Evolutionary conservation across 2,329 filamentous ascomycete genomes (phyloP), one percentile per base, ranked within the genome.

Genomic region (Colletotrichum sp.): DNA sequence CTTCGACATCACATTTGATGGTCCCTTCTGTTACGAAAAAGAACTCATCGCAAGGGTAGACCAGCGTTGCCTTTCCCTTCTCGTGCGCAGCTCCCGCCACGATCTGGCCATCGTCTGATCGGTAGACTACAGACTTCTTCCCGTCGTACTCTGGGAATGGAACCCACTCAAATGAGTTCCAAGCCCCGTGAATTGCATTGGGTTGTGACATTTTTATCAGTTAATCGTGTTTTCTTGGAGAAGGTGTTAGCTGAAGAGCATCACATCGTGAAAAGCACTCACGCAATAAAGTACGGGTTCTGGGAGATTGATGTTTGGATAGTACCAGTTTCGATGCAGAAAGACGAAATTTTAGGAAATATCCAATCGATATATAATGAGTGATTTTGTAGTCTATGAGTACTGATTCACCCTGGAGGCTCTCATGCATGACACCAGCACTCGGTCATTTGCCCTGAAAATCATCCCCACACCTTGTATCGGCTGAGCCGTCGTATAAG

Each of bases 161-260:
- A 48, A 48, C 43, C n/a, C 43, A 48, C 3, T 21, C 43, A 4
- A 48, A 48, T 1, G n/a, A 48, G n/a, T 48, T 48, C 43, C 43
- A 48, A 3, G 43, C 43, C 10, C 43, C 43, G n/a, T 48, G 43
- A 13, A 48, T 13, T 21, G n/a, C n/a, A 21, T 48, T 48, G 10
- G 10, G 18, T 21, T 21, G 43, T n/a, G 43, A 21, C 43, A 21
- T 48, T 6, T 12, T 7, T 36, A 7, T 16, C 36, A 39, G 9
- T n/a, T 2, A 1, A 48, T n/a, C 0, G 4, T 26, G 2, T 21
- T 8, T 12, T n/a, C 10, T 13, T 48, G 5, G n/a, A 21, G 3
- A 12, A 21, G 3, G 0, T 12, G 3, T 48, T n/a, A 48, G n/a
- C 43, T 21, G 0, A 21, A 21, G n/a, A 13, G 9, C 3, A 7